Conservation (phyloP, 2,329 filamentous ascomycete species). For the Ceratocystiopsis sp. region DNA sequence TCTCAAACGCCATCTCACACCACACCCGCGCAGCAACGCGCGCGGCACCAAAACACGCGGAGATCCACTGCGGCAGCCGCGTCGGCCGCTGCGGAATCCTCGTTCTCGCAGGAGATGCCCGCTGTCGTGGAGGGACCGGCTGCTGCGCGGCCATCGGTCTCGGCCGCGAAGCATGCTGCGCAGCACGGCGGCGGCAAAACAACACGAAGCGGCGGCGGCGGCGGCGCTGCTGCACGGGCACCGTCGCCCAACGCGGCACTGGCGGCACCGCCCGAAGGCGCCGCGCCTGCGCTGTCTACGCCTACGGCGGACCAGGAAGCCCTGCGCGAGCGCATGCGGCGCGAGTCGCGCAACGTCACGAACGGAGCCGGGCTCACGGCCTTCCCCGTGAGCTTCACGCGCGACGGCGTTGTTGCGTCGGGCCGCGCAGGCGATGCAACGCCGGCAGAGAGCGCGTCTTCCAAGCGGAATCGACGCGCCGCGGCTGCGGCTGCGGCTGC, state of each 20-base stretch:
- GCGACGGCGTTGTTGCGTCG: slow-evolving; percentile 6
- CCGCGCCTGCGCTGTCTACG: slow-evolving; percentile 13
- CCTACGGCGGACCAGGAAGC: slow-evolving; percentile 10
- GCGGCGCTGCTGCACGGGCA: not conserved
- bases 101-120: slow-evolving; percentile 5
- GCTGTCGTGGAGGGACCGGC: slow-evolving; percentile 4
- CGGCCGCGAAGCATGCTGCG: slow-evolving; percentile 6
- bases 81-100: slow-evolving; percentile 1
- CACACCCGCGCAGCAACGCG: slow-evolving; percentile 1
- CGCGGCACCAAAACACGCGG: slow-evolving; percentile 1
- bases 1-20: not conserved
- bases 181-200: slow-evolving; percentile 4
- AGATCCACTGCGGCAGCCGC: slow-evolving; percentile 4
- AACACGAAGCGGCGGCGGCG: not conserved
- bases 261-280: not conserved
- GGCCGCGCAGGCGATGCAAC: not conserved
- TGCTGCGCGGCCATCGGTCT: slow-evolving; percentile 3
- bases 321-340: slow-evolving; percentile 10
- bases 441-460: not conserved
- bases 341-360: slow-evolving; percentile 16
- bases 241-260: not conserved
- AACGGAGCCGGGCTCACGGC: slow-evolving; percentile 15
- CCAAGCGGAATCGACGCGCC: slow-evolving; percentile 4
- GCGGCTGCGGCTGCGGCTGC: not conserved
- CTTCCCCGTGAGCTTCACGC: slow-evolving; percentile 22